These are phyloP conservation scores for Morella rubra DNA, from an alignment of 306 rosid genomes.

Conservation along the genomic window DNA sequence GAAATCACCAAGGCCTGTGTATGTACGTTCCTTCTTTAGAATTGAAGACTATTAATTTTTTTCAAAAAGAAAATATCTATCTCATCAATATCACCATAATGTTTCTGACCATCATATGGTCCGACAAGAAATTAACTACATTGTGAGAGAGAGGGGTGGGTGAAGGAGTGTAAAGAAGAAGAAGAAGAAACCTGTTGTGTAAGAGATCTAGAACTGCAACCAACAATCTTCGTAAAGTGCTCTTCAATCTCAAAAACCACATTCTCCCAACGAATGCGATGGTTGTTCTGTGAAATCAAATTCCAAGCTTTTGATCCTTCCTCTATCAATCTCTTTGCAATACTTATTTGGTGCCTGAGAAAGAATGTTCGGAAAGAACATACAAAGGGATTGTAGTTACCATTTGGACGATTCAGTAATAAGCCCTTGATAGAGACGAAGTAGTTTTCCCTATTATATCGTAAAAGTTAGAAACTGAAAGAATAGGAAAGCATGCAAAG, in stretches of 20 bases:
- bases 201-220: constrained; percentile 74
- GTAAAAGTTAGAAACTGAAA: constrained; percentile 10
- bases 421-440: constrained; percentile 18
- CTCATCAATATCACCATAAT: constrained; percentile 4
- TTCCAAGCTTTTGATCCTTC: constrained; percentile 87
- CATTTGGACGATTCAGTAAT: constrained; percentile 10
- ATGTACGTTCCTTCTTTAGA: background rate
- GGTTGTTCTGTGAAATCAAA: constrained; percentile 60
- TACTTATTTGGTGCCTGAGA: constrained; percentile 74
- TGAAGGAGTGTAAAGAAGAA: constrained; percentile 2
- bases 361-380: constrained; percentile 15
- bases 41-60: background rate
- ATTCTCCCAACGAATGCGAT: constrained; percentile 68
- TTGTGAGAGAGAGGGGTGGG: background rate
- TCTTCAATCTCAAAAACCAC: constrained; percentile 69
- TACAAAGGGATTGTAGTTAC: constrained; percentile 24
- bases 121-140: background rate
- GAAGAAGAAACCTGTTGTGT: constrained; percentile 58
- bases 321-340: constrained; percentile 66
- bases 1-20: too few species aligned
- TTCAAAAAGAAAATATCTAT: background rate
- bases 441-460: constrained; percentile 14
- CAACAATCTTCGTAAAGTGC: constrained; percentile 71
- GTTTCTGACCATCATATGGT: constrained; percentile 7
- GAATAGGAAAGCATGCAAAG: constrained; percentile 12